Base-by-base conservation (phyloP, 2,329 filamentous ascomycete species). In the Colletotrichum caudatum region DNA sequence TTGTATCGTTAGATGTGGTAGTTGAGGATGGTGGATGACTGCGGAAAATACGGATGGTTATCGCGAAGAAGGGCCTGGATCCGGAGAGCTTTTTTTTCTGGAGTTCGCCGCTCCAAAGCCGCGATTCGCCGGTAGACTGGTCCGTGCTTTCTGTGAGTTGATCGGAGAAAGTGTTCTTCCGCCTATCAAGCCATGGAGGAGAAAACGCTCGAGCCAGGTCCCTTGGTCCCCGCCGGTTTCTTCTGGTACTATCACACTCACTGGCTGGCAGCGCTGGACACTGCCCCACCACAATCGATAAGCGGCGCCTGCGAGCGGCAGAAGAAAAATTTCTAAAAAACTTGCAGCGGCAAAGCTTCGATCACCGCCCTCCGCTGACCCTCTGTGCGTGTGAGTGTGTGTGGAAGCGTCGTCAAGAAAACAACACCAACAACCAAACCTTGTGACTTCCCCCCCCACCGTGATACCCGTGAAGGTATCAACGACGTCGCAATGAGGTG, bases 321-420 rank as follows among this genome's bases (percentile, higher is more conserved):
- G 61, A 60, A 72, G 59, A 68, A 71, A 71, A 72, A 69, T 56
- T 69, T 72, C 69, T 71, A 67, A 67, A 71, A 71, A 71, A 68
- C 64, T 71, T 71, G 29, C 37, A 58, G 58, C 26, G 65, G 20
- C 46, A 54, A 71, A 65, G 69, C 46, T 44, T 69, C 37, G 60
- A 72, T 64, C 69, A 72, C 69, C 69, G 69, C 69, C 69, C 69
- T 72, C 69, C 67, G 63, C 63, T 64, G 65, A 57, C 64, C 50
- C 50, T 51, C 39, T 39, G 4, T 26, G n/a, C n/a, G 48, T 44
- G 35, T 39, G 39, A 41, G 39, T 18, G 48, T 64, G 23, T 44
- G 37, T 51, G 59, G 69, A 72, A 72, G 65, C 54, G 69, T 69
- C 58, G 59, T 62, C 59, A 46, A 46, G 37, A 64, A 53, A 51